Conservation (phyloP, 352 stramenopile genomes). For the Blastocystis sp. region DNA sequence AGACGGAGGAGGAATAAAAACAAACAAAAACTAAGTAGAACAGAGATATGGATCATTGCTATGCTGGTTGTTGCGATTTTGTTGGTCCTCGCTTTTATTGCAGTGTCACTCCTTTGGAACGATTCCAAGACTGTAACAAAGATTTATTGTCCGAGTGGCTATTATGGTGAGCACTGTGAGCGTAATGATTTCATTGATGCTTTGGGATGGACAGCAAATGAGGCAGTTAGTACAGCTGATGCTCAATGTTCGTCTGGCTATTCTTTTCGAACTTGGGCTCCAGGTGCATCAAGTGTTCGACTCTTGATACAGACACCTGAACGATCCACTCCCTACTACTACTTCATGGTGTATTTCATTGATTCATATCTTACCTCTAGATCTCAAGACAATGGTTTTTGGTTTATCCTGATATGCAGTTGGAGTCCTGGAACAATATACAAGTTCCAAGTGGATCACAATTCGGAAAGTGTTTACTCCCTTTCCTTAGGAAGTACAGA, state of each 20-base stretch:
- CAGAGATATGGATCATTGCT: background rate
- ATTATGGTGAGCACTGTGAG: slow-evolving; percentile 26
- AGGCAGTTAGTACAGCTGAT: background rate
- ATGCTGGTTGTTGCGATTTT: background rate
- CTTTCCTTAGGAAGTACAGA: slow-evolving; percentile 24
- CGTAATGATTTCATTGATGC: slow-evolving; percentile 45
- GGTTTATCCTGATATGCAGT: slow-evolving; percentile 24
- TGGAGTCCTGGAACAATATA: background rate
- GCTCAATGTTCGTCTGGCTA: background rate
- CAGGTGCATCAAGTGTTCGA: background rate
- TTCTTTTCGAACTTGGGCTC: slow-evolving; percentile 46
- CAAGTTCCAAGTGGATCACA: slow-evolving; percentile 23
- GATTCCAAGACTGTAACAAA: background rate
- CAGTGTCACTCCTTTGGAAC: background rate
- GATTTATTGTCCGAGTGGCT: background rate
- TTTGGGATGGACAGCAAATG: background rate
- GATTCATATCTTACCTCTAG: background rate
- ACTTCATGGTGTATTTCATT: background rate
- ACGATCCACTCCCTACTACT: background rate
- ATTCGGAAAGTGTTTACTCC: background rate
- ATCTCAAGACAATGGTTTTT: slow-evolving; percentile 26
- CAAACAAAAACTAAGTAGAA: background rate
- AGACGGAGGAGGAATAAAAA: background rate
- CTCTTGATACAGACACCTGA: background rate
- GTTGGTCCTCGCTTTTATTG: background rate